These are phyloP conservation scores for Aspergillus pseudotamarii DNA, from an alignment of 2,329 filamentous ascomycete genomes.

Conservation along the genomic window DNA sequence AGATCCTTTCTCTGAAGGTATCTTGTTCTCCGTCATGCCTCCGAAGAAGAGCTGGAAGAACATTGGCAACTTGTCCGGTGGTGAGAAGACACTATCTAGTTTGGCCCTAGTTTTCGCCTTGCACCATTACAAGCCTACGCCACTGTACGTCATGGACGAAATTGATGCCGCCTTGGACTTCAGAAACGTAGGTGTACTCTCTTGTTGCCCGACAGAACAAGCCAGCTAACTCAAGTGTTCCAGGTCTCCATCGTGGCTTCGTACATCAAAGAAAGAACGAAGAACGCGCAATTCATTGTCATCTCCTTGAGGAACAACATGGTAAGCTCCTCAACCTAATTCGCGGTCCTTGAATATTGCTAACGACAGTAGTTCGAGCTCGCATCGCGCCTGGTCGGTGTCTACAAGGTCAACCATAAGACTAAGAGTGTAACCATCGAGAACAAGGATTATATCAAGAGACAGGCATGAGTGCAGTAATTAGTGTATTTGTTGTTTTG, in stretches of 20 bases:
- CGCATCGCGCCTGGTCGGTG: conserved; percentile 89
- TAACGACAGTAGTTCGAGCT: conserved; percentile 71
- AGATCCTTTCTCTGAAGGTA: conserved; percentile 95
- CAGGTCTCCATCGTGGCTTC: conserved; percentile 96
- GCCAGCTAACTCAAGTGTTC: conserved; percentile 13
- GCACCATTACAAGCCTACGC: conserved; percentile 97
- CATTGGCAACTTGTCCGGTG: conserved; percentile 91
- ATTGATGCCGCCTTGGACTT: conserved; percentile 98
- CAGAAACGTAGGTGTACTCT: conserved; percentile 74
- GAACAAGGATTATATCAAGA: conserved; percentile 73
- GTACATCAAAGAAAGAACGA: conserved; percentile 98
- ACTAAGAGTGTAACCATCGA: conserved; percentile 90
- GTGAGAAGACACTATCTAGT: conserved; percentile 94
- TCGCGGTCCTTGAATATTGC: background rate
- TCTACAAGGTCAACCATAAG: conserved; percentile 99
- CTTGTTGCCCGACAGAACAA: background rate
- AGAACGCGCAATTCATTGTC: conserved; percentile 99
- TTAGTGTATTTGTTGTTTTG: conserved; percentile 4
- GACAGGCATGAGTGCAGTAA: conserved; percentile 29
- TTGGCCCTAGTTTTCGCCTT: conserved; percentile 95
- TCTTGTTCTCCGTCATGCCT: conserved; percentile 97
- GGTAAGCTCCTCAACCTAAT: conserved; percentile 44
- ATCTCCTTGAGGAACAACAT: conserved; percentile 98
- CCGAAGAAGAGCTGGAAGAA: conserved; percentile 99
- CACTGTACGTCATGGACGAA: conserved; percentile 98